phyloP scores from a whole-genome alignment of 495 filamentous ascomycete genomes.

The Daldinia loculata region DNA sequence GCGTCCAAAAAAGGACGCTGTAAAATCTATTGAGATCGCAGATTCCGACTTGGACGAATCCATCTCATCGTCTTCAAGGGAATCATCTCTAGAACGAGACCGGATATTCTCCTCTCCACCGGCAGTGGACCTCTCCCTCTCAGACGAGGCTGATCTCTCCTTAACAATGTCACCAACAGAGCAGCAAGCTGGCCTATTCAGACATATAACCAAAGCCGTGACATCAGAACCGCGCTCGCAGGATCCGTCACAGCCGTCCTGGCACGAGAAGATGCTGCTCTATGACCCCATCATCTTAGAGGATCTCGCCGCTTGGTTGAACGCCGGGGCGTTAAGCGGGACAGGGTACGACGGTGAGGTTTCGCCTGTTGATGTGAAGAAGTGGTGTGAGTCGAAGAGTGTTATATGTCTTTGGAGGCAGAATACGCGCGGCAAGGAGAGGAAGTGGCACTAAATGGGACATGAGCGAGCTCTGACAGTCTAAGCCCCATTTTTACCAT shows the following conservation, averaged over 20 bases:
- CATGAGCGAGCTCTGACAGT: neutral
- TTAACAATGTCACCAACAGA: conserved; percentile 46
- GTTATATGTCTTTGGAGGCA: conserved; percentile 74
- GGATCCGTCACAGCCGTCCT: conserved; percentile 65
- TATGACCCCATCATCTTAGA: conserved; percentile 93
- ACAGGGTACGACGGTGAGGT: conserved; percentile 74
- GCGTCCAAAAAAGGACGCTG: conserved; percentile 18
- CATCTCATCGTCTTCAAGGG: conserved; percentile 46
- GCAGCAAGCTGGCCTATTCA: conserved; percentile 59
- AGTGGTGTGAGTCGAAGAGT: conserved; percentile 86
- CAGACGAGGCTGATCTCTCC: conserved; percentile 54
- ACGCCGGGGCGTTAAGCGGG: conserved; percentile 69
- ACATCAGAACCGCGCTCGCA: conserved; percentile 59
- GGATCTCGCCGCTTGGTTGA: conserved; percentile 85
- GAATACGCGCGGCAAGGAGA: conserved; percentile 54
- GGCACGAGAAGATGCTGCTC: conserved; percentile 91
- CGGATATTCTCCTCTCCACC: conserved; percentile 51
- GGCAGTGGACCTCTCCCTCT: conserved; percentile 45
- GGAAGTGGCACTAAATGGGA: conserved; percentile 54
- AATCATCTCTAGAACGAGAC: conserved; percentile 49
- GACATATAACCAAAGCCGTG: conserved; percentile 73
- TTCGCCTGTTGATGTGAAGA: conserved; percentile 65
- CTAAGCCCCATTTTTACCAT: too few species aligned
- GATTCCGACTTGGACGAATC: conserved; percentile 57
- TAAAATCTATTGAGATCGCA: conserved; percentile 65